These are phyloP conservation scores for Limnanthes douglasii DNA, from an alignment of 345 rosid species.

Conservation along the genomic window DNA sequence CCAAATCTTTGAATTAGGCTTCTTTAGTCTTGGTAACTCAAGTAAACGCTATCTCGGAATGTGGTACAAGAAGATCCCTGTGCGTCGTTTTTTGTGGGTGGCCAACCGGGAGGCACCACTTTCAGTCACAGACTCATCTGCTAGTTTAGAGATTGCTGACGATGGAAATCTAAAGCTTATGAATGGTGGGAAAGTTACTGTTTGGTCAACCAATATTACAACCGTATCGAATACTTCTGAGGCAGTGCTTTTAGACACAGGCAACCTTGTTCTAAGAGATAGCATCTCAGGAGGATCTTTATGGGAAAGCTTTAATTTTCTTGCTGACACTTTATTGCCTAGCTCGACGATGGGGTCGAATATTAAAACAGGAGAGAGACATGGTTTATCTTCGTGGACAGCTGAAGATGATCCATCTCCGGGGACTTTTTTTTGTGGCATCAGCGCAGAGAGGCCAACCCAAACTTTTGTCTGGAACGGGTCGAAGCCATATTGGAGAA, in stretches of 20 bases:
- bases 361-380: slow-evolving; percentile 12
- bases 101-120: slow-evolving; percentile 33
- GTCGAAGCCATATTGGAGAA: slow-evolving; percentile 20
- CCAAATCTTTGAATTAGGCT: slow-evolving; percentile 30
- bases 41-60: slow-evolving; percentile 32
- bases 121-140: slow-evolving; percentile 27
- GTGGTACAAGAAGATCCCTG: slow-evolving; percentile 23
- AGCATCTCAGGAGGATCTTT: slow-evolving; percentile 6
- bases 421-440: slow-evolving; percentile 25
- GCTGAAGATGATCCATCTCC: slow-evolving; percentile 33
- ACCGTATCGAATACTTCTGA: slow-evolving; percentile 10
- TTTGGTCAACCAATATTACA: slow-evolving; percentile 44
- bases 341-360: slow-evolving; percentile 21
- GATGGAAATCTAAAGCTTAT: slow-evolving; percentile 37
- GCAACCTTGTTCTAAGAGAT: slow-evolving; percentile 32
- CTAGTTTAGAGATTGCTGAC: slow-evolving; percentile 18
- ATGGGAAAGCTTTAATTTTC: slow-evolving; percentile 53
- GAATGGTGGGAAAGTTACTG: slow-evolving; percentile 13
- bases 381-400: slow-evolving; percentile 33
- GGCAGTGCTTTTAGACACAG: slow-evolving; percentile 28
- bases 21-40: slow-evolving; percentile 35
- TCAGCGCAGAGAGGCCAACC: slow-evolving; percentile 14
- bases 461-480: slow-evolving; percentile 30
- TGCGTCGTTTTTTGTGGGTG: slow-evolving; percentile 26
- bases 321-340: slow-evolving; percentile 15